phyloP scores from a whole-genome alignment of 345 rosid genomes.

The Ceriops decandra region DNA sequence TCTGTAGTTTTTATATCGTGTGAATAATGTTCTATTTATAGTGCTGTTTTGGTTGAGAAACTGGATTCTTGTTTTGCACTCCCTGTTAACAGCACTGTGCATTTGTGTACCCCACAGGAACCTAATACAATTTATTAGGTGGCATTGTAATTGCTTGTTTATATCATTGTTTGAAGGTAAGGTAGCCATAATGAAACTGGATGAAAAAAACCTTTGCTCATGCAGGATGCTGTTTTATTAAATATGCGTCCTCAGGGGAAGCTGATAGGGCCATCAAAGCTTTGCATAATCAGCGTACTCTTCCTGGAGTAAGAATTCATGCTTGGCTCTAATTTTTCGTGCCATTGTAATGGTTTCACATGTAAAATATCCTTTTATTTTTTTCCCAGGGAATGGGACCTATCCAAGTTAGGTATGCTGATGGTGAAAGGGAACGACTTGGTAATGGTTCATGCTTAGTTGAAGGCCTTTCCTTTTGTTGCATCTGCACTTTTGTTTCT shows the following conservation, averaged over 20 bases:
- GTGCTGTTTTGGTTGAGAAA: conserved; percentile 12
- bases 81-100: not conserved
- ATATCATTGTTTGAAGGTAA: conserved; percentile 15
- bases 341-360: conserved; percentile 5
- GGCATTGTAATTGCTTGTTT: conserved; percentile 6
- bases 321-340: not conserved
- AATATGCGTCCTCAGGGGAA: conserved; percentile 85
- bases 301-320: conserved; percentile 76
- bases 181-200: conserved; percentile 34
- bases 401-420: conserved; percentile 97
- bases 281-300: conserved; percentile 83
- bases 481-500: not conserved
- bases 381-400: conserved; percentile 82
- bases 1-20: too few relatives aligned
- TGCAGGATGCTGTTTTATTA: conserved; percentile 99
- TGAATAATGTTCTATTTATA: too few relatives aligned
- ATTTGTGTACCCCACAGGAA: not conserved
- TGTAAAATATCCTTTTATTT: conserved; percentile 21
- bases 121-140: not conserved
- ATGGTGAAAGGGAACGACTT: conserved; percentile 96
- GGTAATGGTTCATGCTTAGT: conserved; percentile 43
- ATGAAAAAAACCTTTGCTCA: conserved; percentile 33
- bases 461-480: not conserved
- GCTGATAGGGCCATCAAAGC: conserved; percentile 97
- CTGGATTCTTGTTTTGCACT: not conserved